Percentiles rank a stretch among this genome's conserved stretches.
phyloP scores from a whole-genome alignment of 441 rosid species.

The Gossypium schwendimanii region DNA sequence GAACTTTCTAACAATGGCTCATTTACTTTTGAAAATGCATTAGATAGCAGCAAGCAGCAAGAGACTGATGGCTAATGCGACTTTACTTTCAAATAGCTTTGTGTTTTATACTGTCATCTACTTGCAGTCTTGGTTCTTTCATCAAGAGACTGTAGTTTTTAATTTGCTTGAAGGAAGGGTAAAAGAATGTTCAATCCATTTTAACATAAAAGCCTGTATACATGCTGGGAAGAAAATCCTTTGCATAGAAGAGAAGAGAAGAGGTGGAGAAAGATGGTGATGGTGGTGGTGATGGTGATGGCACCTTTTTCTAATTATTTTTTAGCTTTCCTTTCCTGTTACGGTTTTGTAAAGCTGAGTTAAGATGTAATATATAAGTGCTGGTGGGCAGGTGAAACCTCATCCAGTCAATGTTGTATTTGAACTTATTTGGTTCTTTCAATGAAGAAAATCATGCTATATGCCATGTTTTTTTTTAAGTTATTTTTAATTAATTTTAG shows the following conservation, averaged over 20 bases:
- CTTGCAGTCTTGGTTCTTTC: slow-evolving; percentile 10
- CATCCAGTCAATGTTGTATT: slow-evolving; percentile 22
- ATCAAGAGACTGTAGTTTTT: slow-evolving; percentile 2
- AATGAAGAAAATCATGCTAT: background rate
- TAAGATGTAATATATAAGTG: slow-evolving; percentile 21
- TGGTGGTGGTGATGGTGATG: background rate
- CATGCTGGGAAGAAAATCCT: background rate
- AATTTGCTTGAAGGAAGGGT: background rate
- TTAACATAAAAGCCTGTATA: background rate
- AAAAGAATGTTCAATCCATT: background rate
- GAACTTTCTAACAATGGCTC: slow-evolving; percentile 19
- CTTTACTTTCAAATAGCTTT: slow-evolving; percentile 12
- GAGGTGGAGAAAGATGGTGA: background rate
- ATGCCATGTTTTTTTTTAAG: no score
- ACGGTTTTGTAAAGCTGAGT: slow-evolving; percentile 33
- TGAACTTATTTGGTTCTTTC: background rate
- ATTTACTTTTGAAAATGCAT: background rate
- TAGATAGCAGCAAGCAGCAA: slow-evolving; percentile 3
- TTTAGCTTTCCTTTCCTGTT: background rate
- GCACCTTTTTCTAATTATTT: background rate
- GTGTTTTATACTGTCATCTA: slow-evolving; percentile 9
- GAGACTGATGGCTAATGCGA: background rate
- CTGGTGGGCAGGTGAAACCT: slow-evolving; percentile 30
- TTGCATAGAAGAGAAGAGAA: background rate
- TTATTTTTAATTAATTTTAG: no score